Base-by-base conservation (phyloP, 495 filamentous ascomycete genomes). In the Talaromyces proteolyticus region DNA sequence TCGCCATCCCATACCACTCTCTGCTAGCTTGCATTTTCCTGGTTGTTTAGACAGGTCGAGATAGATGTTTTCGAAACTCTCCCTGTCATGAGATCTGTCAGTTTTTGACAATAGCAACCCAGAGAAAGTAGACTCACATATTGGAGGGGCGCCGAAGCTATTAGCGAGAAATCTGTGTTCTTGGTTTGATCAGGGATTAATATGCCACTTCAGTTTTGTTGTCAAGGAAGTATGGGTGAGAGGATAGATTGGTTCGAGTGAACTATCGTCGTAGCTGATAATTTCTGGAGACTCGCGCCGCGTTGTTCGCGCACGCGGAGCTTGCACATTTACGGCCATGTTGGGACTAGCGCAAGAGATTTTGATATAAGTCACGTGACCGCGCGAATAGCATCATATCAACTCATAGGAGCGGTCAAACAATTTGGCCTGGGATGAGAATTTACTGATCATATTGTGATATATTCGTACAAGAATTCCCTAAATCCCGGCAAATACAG, bases 61-160 rank as follows among this genome's bases (percentile, higher is more conserved):
- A 67, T 93, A 87, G 71, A 96, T 95, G 62, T 87, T 88, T 60
- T 97, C 91, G 62, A 99, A 99, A 63, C 81, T 89, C 80, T 98
- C 93, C 82, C 80, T 86, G 11, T 7, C 39, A 49, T 24, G 20
- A 8, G 20, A 39, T 38, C 37, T 34, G 4, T 26, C 8, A 23
- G 34, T 19, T 24, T 20, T 42, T 37, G 34, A 47, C 25, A 37
- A 39, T 23, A 44, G 1, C 11, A 21, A 3, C 12, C 20, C 12
- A 45, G n/a, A 22, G 23, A 20, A 20, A 42, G 47, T 44, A 24
- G 51, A 52, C 67, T 62, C 57, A 74, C 70, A 74, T 74, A 49
- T 54, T 66, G 69, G 68, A 72, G 66, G 50, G 58, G 58, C 56
- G 59, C 38, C 54, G 38, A 44, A 17, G 29, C 23, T 26, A 18